These are phyloP conservation scores for Thuidium tamariscinum DNA, from an alignment of 225 moss, liverwort and hornwort genomes.

Conservation along the genomic window DNA sequence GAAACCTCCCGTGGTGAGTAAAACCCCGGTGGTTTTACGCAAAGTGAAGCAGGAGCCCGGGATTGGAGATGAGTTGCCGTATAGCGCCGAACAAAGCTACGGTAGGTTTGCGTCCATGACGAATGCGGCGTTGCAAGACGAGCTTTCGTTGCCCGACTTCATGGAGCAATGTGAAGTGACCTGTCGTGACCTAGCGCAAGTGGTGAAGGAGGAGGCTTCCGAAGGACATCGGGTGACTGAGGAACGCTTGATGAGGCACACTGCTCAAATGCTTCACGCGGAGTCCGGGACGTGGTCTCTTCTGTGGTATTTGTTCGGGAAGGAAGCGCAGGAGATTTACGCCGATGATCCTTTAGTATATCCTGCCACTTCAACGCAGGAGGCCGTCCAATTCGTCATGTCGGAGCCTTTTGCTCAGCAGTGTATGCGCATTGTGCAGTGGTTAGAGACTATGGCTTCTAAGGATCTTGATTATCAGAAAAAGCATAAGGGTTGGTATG, in stretches of 20 bases:
- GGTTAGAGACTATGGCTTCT: conserved; percentile 76
- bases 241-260: conserved; percentile 93
- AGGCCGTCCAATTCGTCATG: conserved; percentile 74
- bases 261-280: conserved; percentile 79
- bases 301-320: conserved; percentile 88
- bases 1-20: conserved; percentile 17
- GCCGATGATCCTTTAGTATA: conserved; percentile 58
- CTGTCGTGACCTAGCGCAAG: conserved; percentile 35
- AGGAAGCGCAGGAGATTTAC: conserved; percentile 64
- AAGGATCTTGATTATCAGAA: conserved; percentile 95
- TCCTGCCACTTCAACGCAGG: conserved; percentile 81
- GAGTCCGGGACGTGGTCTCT: conserved; percentile 94
- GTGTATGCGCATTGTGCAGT: conserved; percentile 89
- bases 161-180: conserved; percentile 41
- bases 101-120: conserved; percentile 41
- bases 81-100: conserved; percentile 44
- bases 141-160: conserved; percentile 35
- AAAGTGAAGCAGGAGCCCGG: conserved; percentile 54
- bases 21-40: conserved; percentile 24
- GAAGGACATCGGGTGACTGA: conserved; percentile 91
- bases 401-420: conserved; percentile 66
- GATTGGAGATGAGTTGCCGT: conserved; percentile 33
- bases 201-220: conserved; percentile 75
- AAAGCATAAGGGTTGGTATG: conserved; percentile 97
- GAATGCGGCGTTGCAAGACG: conserved; percentile 37